phyloP scores from a whole-genome alignment of 768 basidiomycete genomes.

The Tricholoma sp. region DNA sequence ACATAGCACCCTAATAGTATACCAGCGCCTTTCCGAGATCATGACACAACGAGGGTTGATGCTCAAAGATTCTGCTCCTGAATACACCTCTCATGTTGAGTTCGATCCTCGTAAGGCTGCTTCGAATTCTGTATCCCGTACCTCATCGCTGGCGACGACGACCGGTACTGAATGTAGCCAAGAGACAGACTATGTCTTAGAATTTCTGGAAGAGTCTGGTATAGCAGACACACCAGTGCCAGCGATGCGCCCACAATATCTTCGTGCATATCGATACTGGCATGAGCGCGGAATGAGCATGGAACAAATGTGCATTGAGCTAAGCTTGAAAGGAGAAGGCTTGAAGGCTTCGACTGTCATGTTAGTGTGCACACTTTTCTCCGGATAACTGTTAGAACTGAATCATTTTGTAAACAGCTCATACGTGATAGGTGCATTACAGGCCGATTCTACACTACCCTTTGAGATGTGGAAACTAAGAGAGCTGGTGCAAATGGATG shows the following conservation, averaged over 20 bases:
- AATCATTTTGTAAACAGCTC: constrained; percentile 14
- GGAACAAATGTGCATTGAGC: constrained; percentile 24
- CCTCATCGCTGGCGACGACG: background rate
- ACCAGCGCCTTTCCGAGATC: constrained; percentile 21
- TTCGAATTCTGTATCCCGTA: background rate
- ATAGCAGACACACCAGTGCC: background rate
- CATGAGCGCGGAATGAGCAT: constrained; percentile 20
- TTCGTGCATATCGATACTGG: constrained; percentile 32
- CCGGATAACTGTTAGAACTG: background rate
- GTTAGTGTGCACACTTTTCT: constrained; percentile 15
- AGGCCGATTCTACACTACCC: constrained; percentile 19
- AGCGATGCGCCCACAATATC: constrained; percentile 19
- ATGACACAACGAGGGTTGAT: constrained; percentile 21
- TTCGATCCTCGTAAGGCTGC: background rate
- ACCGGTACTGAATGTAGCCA: background rate
- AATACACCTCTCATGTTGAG: constrained; percentile 6
- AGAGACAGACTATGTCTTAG: background rate
- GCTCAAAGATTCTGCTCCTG: constrained; percentile 7
- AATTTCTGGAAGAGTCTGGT: background rate
- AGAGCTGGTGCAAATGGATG: constrained; percentile 26
- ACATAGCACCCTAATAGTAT: constrained; percentile 27
- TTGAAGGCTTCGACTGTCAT: constrained; percentile 27
- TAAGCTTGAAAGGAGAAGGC: constrained; percentile 18
- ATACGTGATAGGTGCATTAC: constrained; percentile 28
- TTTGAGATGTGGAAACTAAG: constrained; percentile 24